A percentile compares a stretch with the other conserved stretches of the same genome.
Evolutionary conservation across 2,329 filamentous ascomycete species (phyloP).

Genomic region (Dactylellina haptotyla): DNA sequence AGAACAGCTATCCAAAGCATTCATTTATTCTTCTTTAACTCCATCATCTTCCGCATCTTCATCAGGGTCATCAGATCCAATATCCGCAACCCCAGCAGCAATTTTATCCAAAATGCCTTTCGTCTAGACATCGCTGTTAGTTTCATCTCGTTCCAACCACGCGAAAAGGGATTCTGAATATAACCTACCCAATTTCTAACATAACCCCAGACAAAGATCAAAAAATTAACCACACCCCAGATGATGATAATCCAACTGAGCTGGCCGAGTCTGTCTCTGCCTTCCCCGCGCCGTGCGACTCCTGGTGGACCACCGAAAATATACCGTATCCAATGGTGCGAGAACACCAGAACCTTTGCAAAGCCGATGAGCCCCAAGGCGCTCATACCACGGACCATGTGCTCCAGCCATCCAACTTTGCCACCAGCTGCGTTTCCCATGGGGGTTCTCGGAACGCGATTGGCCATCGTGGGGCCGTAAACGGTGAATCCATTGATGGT

Average conservation of each 20-base stretch:
- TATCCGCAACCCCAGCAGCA: slow-evolving; percentile 43
- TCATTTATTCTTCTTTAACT: slow-evolving; percentile 28
- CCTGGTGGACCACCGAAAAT: slow-evolving; percentile 75
- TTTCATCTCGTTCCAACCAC: neutral
- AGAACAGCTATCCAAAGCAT: neutral
- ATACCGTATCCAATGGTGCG: slow-evolving; percentile 78
- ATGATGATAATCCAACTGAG: slow-evolving; percentile 82
- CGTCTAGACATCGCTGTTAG: slow-evolving; percentile 29
- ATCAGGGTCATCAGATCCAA: slow-evolving; percentile 41
- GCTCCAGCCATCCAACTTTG: slow-evolving; percentile 75
- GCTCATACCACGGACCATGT: slow-evolving; percentile 90
- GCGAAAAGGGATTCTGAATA: neutral
- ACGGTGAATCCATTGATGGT: slow-evolving; percentile 29
- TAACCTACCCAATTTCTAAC: slow-evolving; percentile 76
- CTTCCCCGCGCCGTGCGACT: slow-evolving; percentile 69
- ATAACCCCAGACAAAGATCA: slow-evolving; percentile 79
- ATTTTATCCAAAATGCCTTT: slow-evolving; percentile 47
- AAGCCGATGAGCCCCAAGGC: slow-evolving; percentile 88
- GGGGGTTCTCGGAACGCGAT: slow-evolving; percentile 8
- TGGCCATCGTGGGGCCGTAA: slow-evolving; percentile 26
- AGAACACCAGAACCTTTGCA: slow-evolving; percentile 78
- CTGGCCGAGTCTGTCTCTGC: slow-evolving; percentile 79
- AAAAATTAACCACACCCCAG: slow-evolving; percentile 82
- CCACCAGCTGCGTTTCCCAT: slow-evolving; percentile 63
- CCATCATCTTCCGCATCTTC: slow-evolving; percentile 37